A percentile compares a stretch with the other conserved stretches of the same genome.
Conservation (phyloP, 2,329 filamentous ascomycete genomes). For the Trichoderma sp. region DNA sequence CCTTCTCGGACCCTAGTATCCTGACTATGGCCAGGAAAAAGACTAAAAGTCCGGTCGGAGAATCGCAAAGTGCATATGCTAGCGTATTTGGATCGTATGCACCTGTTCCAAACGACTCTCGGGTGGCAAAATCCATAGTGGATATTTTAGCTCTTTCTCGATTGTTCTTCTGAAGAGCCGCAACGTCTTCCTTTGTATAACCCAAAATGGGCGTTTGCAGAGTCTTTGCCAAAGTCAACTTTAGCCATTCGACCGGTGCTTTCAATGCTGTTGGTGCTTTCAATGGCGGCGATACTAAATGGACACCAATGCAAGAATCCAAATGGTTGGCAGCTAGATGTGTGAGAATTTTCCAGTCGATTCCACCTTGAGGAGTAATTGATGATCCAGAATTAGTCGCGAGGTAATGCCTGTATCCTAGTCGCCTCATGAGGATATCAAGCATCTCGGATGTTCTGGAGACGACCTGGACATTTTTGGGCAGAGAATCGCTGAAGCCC, state of each 20-base stretch:
- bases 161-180: constrained; percentile 34
- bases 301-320: constrained; percentile 55
- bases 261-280: constrained; percentile 44
- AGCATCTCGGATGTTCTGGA: constrained; percentile 54
- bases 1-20: constrained; percentile 38
- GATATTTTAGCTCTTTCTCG: constrained; percentile 20
- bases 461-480: constrained; percentile 48
- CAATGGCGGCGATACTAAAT: constrained; percentile 59
- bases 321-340: constrained; percentile 47
- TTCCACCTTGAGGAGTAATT: constrained; percentile 42
- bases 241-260: constrained; percentile 49
- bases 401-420: constrained; percentile 59
- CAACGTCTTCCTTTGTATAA: constrained; percentile 53
- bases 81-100: constrained; percentile 52
- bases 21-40: constrained; percentile 50
- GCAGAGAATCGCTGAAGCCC: constrained; percentile 63
- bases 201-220: constrained; percentile 52
- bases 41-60: constrained; percentile 56
- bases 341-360: constrained; percentile 51
- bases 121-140: constrained; percentile 20
- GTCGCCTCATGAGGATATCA: constrained; percentile 56
- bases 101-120: constrained; percentile 32
- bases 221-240: constrained; percentile 53
- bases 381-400: constrained; percentile 53
- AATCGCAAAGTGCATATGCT: constrained; percentile 60